Evolutionary conservation across 1,139 yeast species (phyloP), one percentile per base, ranked within the genome.

Genomic region (Yamadazyma buinensis): DNA sequence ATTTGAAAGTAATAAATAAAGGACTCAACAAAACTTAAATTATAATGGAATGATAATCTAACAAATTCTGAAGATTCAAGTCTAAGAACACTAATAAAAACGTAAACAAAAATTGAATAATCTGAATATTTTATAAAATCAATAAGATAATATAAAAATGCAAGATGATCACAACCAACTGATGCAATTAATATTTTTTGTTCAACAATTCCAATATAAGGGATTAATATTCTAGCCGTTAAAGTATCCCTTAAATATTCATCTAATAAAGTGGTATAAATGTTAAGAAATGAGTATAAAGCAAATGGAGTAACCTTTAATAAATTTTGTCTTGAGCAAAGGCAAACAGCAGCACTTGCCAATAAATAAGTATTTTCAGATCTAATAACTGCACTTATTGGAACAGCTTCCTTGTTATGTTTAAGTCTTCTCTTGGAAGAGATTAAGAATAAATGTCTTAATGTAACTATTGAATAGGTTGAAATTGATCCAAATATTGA

Each of bases 331-430:
- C 36, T 7, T 55, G 58, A 9, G 59, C 59, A 24, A 46, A 49
- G 35, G 53, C 40, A 59, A 66, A 54, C 17, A 55, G 43, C 1
- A 67, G 55, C 43, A 8, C 57, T 60, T 0, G 62, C 64, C 28
- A 75, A 53, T 18, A 74, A 47, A 32, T 65, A 72, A 3, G 73
- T 60, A 41, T 72, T 72, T 38, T 74, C 79, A 7, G 77, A 67
- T 43, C 59, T 62, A 32, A 72, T 44, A 5, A 71, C 45, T 12
- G 57, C 53, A 1, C 65, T 52, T 7, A 39, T 11, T 4, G 40
- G 38, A 13, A 13, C 11, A 4, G 7, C 28, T 7, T 14, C 27
- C 15, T 6, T 3, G 19, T 18, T 15, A n/a, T n/a, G 7, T 19
- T 14, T 20, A n/a, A 12, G 14, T 23, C 8, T n/a, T 18, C n/a